These are phyloP conservation scores for Periconia macrospinosa DNA, from an alignment of 2,329 filamentous ascomycete genomes.

Conservation along the genomic window DNA sequence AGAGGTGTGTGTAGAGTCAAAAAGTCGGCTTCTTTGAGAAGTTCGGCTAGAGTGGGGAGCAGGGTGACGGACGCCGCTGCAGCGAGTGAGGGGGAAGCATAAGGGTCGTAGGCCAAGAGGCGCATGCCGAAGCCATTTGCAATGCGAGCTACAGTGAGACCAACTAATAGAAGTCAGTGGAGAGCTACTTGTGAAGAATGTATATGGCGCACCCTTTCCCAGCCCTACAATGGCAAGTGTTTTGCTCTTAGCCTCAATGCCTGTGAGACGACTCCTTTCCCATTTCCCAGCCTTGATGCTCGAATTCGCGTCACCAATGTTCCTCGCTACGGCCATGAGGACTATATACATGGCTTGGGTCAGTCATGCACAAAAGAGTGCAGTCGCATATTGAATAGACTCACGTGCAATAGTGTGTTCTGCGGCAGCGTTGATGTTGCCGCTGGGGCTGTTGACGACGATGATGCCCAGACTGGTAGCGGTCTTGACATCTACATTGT, in stretches of 20 bases:
- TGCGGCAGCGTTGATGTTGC: slow-evolving; percentile 79
- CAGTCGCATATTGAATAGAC: slow-evolving; percentile 15
- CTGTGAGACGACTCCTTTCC: slow-evolving; percentile 74
- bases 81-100: slow-evolving; percentile 73
- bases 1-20: slow-evolving; percentile 81
- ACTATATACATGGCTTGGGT: slow-evolving; percentile 45
- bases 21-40: slow-evolving; percentile 72
- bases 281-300: slow-evolving; percentile 72
- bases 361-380: slow-evolving; percentile 13
- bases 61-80: slow-evolving; percentile 67
- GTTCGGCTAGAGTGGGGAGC: slow-evolving; percentile 58
- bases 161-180: slow-evolving; percentile 53
- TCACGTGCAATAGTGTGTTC: slow-evolving; percentile 69
- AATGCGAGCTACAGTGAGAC: slow-evolving; percentile 77
- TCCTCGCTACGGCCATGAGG: slow-evolving; percentile 72
- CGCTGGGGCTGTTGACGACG: slow-evolving; percentile 77
- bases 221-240: slow-evolving; percentile 75
- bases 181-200: neutral
- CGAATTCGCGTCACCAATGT: slow-evolving; percentile 71
- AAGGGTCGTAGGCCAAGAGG: slow-evolving; percentile 74
- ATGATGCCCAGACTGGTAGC: slow-evolving; percentile 75
- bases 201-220: slow-evolving; percentile 64
- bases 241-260: slow-evolving; percentile 77
- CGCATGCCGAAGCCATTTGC: slow-evolving; percentile 77
- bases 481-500: slow-evolving; percentile 76